Evolutionary conservation across 768 basidiomycete genomes (phyloP), one percentile per base, ranked within the genome.

Genomic region (Cystoderma amianthinum): DNA sequence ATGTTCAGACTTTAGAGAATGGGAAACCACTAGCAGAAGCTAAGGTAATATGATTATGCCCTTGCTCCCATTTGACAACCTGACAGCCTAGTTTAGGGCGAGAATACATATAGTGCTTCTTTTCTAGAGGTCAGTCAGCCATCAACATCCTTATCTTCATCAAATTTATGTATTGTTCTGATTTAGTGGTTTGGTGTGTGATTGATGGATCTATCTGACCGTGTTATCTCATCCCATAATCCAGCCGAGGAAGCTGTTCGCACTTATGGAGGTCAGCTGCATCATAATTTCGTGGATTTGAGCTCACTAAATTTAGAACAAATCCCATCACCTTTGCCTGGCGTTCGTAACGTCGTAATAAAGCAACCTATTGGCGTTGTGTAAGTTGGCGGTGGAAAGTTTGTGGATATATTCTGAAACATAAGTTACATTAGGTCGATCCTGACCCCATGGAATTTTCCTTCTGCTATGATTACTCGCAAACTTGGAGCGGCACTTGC

Each of bases 381-480:
- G 67, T 69, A 57, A 15, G 71, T 56, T 12, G 10, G 12, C 33
- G 9, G 20, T 16, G 23, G 11, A 19, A 16, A 6, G 19, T 20
- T 17, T 33, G 5, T 34, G 43, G 6, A 7, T 21, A n/a, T 5
- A 17, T 18, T 9, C 3, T 24, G 2, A 25, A 16, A 20, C 9
- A 15, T 13, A 45, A 18, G 21, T 13, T 21, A 16, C n/a, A 38
- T 20, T 48, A 90, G 87, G 6, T 82, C 83, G 4, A 86, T 90
- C 48, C 49, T 89, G 32, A 88, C 86, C 1, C 86, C 86, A 24
- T 88, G 87, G 89, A 93, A 96, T 62, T 97, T 96, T 67, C 94
- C 94, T 2, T 90, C 86, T 18, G 89, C 91, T 0, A 94, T 94
- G 90, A 86, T 91, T 16, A 85, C 86, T 1, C 82, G 91, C n/a